Percentiles rank a stretch among this genome's conserved stretches.
These are phyloP conservation scores for Eucalyptus rudis DNA, from an alignment of 345 rosid species.

Conservation along the genomic window DNA sequence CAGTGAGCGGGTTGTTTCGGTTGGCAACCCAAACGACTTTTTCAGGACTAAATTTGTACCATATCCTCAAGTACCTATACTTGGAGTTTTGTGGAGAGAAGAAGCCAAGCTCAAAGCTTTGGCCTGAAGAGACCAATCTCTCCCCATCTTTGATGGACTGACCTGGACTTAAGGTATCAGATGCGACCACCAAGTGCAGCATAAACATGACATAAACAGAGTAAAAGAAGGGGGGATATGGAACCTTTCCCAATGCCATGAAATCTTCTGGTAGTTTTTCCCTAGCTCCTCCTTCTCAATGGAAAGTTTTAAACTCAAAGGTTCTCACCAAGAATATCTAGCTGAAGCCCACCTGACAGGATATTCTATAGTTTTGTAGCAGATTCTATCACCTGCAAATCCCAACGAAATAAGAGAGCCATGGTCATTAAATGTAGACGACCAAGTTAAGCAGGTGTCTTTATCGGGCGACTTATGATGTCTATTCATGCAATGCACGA, in stretches of 20 bases:
- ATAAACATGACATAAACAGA: neutral
- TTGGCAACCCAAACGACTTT: conserved; percentile 28
- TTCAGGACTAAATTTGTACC: conserved; percentile 2
- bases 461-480: neutral
- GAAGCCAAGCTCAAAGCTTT: neutral
- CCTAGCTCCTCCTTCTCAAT: neutral
- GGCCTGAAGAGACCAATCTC: neutral
- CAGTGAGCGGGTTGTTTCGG: conserved; percentile 7
- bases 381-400: neutral
- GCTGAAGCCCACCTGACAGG: neutral
- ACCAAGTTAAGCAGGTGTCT: conserved; percentile 8
- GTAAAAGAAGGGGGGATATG: neutral
- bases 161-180: neutral
- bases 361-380: neutral
- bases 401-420: neutral
- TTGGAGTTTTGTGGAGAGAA: neutral
- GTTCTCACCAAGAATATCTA: neutral
- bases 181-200: neutral
- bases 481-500: neutral
- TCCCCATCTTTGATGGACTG: neutral
- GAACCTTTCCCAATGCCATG: neutral
- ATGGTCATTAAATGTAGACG: neutral
- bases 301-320: neutral
- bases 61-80: conserved; percentile 13
- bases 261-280: neutral